Evolutionary conservation across 1,139 yeast species (phyloP), one percentile per base, ranked within the genome.

Genomic region (Geotrichum restrictum): DNA sequence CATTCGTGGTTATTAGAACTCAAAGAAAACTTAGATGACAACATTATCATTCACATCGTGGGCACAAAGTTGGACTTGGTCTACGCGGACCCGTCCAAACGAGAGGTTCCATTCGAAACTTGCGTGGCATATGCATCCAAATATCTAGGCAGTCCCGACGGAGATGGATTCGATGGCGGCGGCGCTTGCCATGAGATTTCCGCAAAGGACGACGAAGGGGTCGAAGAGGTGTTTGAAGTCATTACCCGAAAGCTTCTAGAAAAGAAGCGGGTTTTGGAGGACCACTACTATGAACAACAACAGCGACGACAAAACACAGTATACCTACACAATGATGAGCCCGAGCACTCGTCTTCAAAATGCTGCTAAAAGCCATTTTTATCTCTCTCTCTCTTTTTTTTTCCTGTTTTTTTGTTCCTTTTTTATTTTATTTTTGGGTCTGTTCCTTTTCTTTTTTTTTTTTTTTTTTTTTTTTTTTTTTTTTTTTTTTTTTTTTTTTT

Each of bases 1-100:
- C 96, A 88, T 69, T 66, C 72, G 22, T 89, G 97, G 97, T 91
- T 88, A 51, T 83, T 85, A 63, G 96, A 88, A 66, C 75, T 88
- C 58, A 91, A 86, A 59, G 94, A 87, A 65, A 95, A 88, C 69
- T 93, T 95, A 10, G 76, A 83, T 29, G 83, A 83, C 59, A 88
- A 83, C 60, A 87, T 88, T 55, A 80, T 87, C 49, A 88, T 88
- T 63, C 96, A 95, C 22, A 76, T 88, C 50, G 95, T 88, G 49
- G 96, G 96, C 45, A 89, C 91, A 70, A 89, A 89, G 68, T 78
- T 80, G 59, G 97, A 89, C 72, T 74, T 88, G 49, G 72, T 68
- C 27, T 61, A 59, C 40, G 66, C 63, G 34, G 71, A 69, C 56
- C 71, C 71, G 8, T 60, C 69, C 6, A 58, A 59, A 42, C 64